Percentiles rank a stretch among this genome's conserved stretches.
Conservation (phyloP, 441 rosid genomes). For the Gossypium lobatum region DNA sequence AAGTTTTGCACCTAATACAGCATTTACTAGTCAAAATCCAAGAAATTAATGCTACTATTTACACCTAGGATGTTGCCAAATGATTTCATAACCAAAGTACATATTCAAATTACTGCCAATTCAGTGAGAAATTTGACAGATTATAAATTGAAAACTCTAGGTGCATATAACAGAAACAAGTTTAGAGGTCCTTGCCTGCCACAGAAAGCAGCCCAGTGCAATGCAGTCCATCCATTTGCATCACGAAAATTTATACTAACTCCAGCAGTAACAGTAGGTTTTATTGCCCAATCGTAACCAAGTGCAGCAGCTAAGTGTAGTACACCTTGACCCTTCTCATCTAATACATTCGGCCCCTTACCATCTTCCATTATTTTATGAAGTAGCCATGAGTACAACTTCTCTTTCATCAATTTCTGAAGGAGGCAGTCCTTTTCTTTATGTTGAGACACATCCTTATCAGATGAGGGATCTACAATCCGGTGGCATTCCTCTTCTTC, state of each 20-base stretch:
- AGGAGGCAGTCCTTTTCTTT: conserved; percentile 34
- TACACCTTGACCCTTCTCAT: conserved; percentile 79
- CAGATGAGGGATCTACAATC: conserved; percentile 27
- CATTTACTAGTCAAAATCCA: neutral
- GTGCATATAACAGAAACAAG: neutral
- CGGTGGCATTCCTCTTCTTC: conserved; percentile 54
- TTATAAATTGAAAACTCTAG: neutral
- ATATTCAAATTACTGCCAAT: neutral
- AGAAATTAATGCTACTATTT: neutral
- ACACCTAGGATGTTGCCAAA: neutral
- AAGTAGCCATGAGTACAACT: conserved; percentile 66
- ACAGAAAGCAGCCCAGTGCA: conserved; percentile 90
- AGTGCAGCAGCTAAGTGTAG: conserved; percentile 83
- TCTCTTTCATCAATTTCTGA: conserved; percentile 51
- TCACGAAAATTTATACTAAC: conserved; percentile 85
- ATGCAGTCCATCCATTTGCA: conserved; percentile 94
- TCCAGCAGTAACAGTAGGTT: conserved; percentile 66
- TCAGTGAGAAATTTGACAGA: neutral
- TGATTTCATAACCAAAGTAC: neutral
- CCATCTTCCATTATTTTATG: conserved; percentile 63
- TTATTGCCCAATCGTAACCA: conserved; percentile 84
- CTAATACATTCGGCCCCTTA: conserved; percentile 70
- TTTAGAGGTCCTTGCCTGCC: conserved; percentile 59
- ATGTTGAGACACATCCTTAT: conserved; percentile 24
- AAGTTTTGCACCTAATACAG: neutral